Evolutionary conservation across 352 stramenopile species (phyloP), one percentile per base, ranked within the genome.

Genomic region (Phytopythium kandeliae): DNA sequence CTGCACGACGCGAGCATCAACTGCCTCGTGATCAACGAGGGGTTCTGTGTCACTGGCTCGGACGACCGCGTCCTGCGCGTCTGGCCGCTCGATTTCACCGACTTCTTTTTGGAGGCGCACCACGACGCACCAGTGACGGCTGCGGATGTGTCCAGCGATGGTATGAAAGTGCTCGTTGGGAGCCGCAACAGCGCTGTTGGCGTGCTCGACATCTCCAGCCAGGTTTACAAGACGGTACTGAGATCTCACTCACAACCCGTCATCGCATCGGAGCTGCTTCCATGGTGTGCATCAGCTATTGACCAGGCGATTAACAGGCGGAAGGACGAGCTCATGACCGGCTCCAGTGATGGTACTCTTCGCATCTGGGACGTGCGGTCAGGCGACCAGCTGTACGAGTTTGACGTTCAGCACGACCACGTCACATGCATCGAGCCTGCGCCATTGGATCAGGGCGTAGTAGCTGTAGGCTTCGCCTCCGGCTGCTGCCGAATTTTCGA

Each of bases 31-130:
- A 63, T 97, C 9, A 96, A 96, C 52, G 85, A 96, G 38, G 87
- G 84, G 1, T 97, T 96, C 48, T 96, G 86, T 30, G 85, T 96
- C 16, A 97, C 89, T 9, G 86, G 80, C 17, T 84, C 81, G 0
- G 80, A 85, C 25, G 90, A 97, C 55, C 71, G 73, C n/a, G 91
- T 83, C 51, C 58, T 97, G 13, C 83, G 90, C 1, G 80, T 97
- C 51, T 97, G 90, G 90, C 86, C 90, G 10, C 63, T 97, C 1
- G 89, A 97, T 63, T 97, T 97, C 52, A 74, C 74, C 15, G 86
- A 96, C 58, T 97, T 93, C 58, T 93, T 97, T 56, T 60, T 97
- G 26, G 90, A 97, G 61, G 90, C 86, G 19, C 67, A 86, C 21
- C 85, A 96, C 47, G 85, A 96, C 37, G 68, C 69, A 1, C 50